phyloP scores from a whole-genome alignment of 2,329 filamentous ascomycete genomes.

The Fusarium sp. region DNA sequence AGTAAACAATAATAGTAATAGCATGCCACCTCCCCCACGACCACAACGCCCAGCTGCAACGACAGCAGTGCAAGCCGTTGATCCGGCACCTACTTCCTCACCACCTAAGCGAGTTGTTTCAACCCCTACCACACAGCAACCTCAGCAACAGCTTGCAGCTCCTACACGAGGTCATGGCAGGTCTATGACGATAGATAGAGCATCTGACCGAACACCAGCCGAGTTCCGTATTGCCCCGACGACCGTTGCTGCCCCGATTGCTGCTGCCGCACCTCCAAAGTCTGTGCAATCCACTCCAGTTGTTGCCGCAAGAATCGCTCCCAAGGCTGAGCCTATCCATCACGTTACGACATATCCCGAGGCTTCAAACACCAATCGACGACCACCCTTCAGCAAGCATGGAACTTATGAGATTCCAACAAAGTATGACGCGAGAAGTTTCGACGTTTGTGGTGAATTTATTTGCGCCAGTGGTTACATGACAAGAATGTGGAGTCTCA shows the following conservation, averaged over 20 bases:
- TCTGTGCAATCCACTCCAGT: conserved; percentile 32
- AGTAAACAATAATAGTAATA: conserved; percentile 25
- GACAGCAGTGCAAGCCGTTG: conserved; percentile 28
- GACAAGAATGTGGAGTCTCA: conserved; percentile 87
- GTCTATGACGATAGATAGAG: conserved; percentile 50
- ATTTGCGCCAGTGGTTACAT: conserved; percentile 88
- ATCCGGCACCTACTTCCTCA: conserved; percentile 31
- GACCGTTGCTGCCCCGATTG: conserved; percentile 25
- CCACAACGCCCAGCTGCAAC: conserved; percentile 53
- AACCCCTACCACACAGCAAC: conserved; percentile 43
- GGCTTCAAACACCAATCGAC: conserved; percentile 82
- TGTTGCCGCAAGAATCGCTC: conserved; percentile 26
- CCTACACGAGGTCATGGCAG: conserved; percentile 45
- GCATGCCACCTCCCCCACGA: conserved; percentile 55
- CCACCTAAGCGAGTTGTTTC: conserved; percentile 46
- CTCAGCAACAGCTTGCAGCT: conserved; percentile 44
- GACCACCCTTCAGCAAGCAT: conserved; percentile 78
- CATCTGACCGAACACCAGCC: conserved; percentile 37
- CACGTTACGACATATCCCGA: conserved; percentile 79
- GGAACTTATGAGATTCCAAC: conserved; percentile 81
- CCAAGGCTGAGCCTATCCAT: conserved; percentile 57
- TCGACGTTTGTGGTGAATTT: conserved; percentile 88
- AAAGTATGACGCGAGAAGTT: conserved; percentile 85
- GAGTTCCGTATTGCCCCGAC: conserved; percentile 39
- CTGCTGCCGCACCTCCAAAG: conserved; percentile 26